Conservation (phyloP, 805 yeast species). For the Wickerhamiella dianesei region DNA sequence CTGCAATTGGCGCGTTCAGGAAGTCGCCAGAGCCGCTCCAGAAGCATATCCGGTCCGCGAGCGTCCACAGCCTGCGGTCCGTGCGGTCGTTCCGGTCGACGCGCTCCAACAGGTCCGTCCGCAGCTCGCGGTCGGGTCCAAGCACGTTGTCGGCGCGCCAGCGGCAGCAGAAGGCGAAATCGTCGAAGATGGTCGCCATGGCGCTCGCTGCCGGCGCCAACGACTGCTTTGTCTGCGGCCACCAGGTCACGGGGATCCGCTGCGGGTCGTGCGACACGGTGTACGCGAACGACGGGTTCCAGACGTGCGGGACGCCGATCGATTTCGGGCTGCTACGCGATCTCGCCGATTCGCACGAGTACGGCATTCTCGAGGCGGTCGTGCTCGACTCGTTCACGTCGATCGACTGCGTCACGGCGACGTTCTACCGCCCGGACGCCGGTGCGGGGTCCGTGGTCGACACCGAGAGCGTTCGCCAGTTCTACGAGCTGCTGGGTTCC, state of each 20-base stretch:
- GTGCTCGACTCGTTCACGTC: constrained; percentile 15
- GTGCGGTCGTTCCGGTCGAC: neutral
- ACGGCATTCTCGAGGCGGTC: constrained; percentile 15
- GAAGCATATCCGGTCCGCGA: neutral
- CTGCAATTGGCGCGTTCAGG: no score
- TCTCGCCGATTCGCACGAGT: constrained; percentile 13
- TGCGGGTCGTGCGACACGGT: constrained; percentile 17
- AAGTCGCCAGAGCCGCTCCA: constrained; percentile 1
- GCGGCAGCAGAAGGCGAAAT: constrained; percentile 11
- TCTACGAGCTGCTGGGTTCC: constrained; percentile 13
- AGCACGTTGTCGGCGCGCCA: constrained; percentile 1
- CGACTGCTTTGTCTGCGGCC: constrained; percentile 16
- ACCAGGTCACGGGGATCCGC: constrained; percentile 7
- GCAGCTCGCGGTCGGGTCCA: constrained; percentile 4
- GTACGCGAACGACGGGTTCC: constrained; percentile 5
- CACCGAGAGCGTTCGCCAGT: constrained; percentile 4
- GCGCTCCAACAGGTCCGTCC: constrained; percentile 5
- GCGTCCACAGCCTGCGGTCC: constrained; percentile 3
- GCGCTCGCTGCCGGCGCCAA: constrained; percentile 7
- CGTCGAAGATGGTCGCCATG: constrained; percentile 12
- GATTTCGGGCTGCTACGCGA: constrained; percentile 16
- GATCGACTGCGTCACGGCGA: constrained; percentile 10
- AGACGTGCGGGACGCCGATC: constrained; percentile 3
- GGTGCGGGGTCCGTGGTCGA: constrained; percentile 7
- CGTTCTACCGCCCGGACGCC: constrained; percentile 10